Conservation (phyloP, 768 basidiomycete species). For the Suillus hirtellus region DNA sequence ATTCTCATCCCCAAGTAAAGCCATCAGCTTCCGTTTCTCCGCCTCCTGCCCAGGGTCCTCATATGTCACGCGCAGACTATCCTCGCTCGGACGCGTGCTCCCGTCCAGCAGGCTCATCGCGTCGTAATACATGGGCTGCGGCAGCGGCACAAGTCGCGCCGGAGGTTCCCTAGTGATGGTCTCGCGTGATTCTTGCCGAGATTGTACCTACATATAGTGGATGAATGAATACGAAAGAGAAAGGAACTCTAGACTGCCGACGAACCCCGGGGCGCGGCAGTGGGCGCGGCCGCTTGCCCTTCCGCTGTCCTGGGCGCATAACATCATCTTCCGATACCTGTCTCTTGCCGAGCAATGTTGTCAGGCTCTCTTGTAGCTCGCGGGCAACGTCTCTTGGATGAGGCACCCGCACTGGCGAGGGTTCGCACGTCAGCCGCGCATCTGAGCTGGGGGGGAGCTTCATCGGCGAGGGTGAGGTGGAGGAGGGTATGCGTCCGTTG, state of each 20-base stretch:
- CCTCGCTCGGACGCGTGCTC: constrained; percentile 34
- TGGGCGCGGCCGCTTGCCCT: constrained; percentile 40
- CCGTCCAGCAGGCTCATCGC: constrained; percentile 32
- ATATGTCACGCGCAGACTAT: constrained; percentile 60
- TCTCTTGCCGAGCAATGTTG: constrained; percentile 69
- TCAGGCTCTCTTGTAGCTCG: constrained; percentile 68
- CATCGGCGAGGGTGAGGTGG: constrained; percentile 54
- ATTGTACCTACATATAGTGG: constrained; percentile 31
- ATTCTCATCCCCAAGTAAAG: constrained; percentile 42
- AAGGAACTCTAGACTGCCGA: constrained; percentile 2
- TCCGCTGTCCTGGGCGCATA: constrained; percentile 16
- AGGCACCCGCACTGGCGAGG: constrained; percentile 35
- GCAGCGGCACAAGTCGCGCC: constrained; percentile 7
- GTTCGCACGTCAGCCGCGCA: constrained; percentile 15
- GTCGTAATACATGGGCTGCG: constrained; percentile 21
- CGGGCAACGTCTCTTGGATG: constrained; percentile 51
- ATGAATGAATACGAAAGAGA: constrained; percentile 1
- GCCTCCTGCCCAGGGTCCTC: constrained; percentile 66
- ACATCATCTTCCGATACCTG: constrained; percentile 45
- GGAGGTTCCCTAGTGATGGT: constrained; percentile 16
- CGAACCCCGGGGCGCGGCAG: constrained; percentile 38
- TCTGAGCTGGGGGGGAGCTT: constrained; percentile 36
- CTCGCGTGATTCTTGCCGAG: constrained; percentile 41
- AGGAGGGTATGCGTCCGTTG: constrained; percentile 55
- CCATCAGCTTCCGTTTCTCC: constrained; percentile 59